Percentiles rank a stretch among this genome's conserved stretches.
phyloP scores from a whole-genome alignment of 176 grass and related monocot species.

The Stipa capillata region DNA sequence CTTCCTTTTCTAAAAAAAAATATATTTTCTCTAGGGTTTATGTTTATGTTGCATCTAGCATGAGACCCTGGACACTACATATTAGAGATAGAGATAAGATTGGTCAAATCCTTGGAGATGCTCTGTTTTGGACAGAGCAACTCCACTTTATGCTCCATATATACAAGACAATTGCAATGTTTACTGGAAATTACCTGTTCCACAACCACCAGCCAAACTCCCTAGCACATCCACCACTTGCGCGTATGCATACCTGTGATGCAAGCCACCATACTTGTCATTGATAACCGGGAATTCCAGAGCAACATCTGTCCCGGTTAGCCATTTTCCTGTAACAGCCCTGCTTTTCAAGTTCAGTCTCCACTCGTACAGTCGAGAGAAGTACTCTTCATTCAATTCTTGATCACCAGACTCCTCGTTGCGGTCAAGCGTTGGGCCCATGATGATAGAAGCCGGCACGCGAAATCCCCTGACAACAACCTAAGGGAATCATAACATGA shows the following conservation, averaged over 20 bases:
- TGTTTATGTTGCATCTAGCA: no score
- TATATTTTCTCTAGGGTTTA: no score
- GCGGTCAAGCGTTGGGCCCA: not conserved
- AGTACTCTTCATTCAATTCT: not conserved
- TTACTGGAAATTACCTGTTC: not conserved
- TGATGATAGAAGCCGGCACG: not conserved
- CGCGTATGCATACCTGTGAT: conserved; percentile 18
- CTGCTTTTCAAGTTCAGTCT: conserved; percentile 33
- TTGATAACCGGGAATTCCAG: conserved; percentile 30
- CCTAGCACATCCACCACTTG: conserved; percentile 5
- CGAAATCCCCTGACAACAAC: conserved; percentile 21
- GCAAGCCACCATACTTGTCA: not conserved
- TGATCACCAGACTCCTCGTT: not conserved
- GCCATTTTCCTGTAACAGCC: not conserved
- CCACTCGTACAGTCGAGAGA: conserved; percentile 19
- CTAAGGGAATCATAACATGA: not conserved
- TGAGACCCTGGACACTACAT: no score
- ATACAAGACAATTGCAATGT: not conserved
- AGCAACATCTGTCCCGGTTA: conserved; percentile 1
- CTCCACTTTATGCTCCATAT: no score
- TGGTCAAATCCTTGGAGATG: no score
- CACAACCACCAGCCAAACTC: not conserved
- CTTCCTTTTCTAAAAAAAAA: no score
- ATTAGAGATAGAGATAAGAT: no score
- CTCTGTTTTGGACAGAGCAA: no score